These are phyloP conservation scores for Epichloe amarillans DNA, from an alignment of 2,329 filamentous ascomycete genomes.

Conservation along the genomic window DNA sequence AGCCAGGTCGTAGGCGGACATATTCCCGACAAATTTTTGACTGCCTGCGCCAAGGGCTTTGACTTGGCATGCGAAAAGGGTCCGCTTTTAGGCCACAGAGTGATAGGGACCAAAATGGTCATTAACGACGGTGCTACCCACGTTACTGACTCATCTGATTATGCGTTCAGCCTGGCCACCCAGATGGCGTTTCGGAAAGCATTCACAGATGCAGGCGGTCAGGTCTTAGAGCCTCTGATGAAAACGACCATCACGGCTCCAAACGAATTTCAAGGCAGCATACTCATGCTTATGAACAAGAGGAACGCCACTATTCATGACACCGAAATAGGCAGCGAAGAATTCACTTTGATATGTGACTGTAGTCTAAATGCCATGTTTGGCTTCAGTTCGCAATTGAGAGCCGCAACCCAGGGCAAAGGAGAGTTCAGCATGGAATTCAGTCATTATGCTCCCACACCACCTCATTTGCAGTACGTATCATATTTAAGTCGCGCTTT, in stretches of 20 bases:
- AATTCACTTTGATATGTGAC: conserved; percentile 86
- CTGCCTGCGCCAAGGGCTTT: conserved; percentile 93
- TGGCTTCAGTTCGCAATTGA: conserved; percentile 81
- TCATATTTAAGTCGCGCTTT: neutral
- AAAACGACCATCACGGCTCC: conserved; percentile 95
- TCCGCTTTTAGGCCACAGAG: conserved; percentile 81
- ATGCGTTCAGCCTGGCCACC: conserved; percentile 87
- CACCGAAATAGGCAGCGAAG: conserved; percentile 84
- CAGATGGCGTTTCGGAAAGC: conserved; percentile 95
- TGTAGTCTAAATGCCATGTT: conserved; percentile 97
- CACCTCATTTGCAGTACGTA: conserved; percentile 76
- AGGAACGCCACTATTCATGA: conserved; percentile 89
- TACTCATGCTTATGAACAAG: conserved; percentile 94
- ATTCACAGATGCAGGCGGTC: conserved; percentile 66
- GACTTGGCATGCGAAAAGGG: conserved; percentile 70
- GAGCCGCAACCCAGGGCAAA: conserved; percentile 93
- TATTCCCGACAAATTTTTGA: conserved; percentile 92
- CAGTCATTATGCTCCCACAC: conserved; percentile 81
- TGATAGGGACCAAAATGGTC: conserved; percentile 81
- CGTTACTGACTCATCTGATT: conserved; percentile 94
- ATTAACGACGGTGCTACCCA: conserved; percentile 95
- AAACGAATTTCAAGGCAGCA: conserved; percentile 92
- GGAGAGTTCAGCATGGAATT: conserved; percentile 99
- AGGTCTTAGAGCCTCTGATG: conserved; percentile 92
- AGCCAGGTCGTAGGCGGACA: conserved; percentile 76